These are phyloP conservation scores for Musa acuminata DNA, from an alignment of 176 grass and related monocot genomes.

Conservation along the genomic window DNA sequence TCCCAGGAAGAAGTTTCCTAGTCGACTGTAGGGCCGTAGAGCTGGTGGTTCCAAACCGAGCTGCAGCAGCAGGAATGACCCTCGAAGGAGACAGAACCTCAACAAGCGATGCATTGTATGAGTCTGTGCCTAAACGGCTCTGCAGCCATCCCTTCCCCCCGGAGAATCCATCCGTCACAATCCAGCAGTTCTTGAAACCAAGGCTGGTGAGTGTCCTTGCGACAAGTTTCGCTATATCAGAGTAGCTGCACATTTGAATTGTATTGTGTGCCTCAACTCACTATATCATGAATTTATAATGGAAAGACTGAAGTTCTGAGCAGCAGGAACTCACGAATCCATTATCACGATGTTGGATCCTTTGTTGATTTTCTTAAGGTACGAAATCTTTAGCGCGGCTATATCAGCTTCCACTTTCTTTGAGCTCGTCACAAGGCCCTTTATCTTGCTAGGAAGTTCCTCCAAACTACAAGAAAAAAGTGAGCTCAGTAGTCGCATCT, in stretches of 20 bases:
- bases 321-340: constrained; percentile 58
- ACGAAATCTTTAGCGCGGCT: constrained; percentile 76
- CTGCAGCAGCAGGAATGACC: constrained; percentile 44
- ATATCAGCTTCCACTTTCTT: constrained; percentile 80
- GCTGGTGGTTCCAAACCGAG: constrained; percentile 40
- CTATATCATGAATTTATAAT: no score
- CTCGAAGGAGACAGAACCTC: constrained; percentile 70
- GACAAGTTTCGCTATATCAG: constrained; percentile 52
- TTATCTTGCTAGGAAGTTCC: constrained; percentile 69
- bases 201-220: constrained; percentile 53
- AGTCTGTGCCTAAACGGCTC: constrained; percentile 56
- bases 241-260: constrained; percentile 39
- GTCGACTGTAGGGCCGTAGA: constrained; percentile 26
- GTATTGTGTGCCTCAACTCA: no score
- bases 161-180: constrained; percentile 68
- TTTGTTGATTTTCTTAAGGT: constrained; percentile 69
- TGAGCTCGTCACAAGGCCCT: constrained; percentile 51
- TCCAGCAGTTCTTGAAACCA: constrained; percentile 79
- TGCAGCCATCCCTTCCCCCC: constrained; percentile 76
- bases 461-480: constrained; percentile 37
- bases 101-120: constrained; percentile 40
- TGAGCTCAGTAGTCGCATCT: not conserved
- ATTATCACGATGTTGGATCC: constrained; percentile 78
- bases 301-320: no score
- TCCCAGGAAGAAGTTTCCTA: constrained; percentile 68